These are phyloP conservation scores for Linnemannia schmuckeri DNA, from an alignment of 192 early-diverging fungal species.

Conservation along the genomic window DNA sequence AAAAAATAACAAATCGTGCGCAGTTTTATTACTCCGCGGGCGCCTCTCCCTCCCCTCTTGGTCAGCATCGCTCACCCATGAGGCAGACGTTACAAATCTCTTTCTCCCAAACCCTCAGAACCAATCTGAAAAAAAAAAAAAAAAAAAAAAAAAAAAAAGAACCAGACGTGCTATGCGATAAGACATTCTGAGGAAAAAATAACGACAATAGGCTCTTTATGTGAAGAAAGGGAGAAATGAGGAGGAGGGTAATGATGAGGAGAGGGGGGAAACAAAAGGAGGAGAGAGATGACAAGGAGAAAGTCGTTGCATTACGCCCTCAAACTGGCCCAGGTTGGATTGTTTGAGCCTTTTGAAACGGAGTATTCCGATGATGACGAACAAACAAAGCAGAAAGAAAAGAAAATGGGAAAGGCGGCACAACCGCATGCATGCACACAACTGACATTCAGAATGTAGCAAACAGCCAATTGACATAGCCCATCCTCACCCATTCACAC, in stretches of 20 bases:
- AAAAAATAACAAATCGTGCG: slow-evolving; percentile 6
- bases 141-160: neutral
- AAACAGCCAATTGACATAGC: too few relatives aligned
- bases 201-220: neutral
- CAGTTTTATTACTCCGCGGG: neutral
- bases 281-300: too few relatives aligned
- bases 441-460: too few relatives aligned
- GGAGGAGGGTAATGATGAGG: too few relatives aligned
- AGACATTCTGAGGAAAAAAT: neutral
- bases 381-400: neutral
- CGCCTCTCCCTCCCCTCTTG: neutral
- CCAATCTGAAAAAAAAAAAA: neutral
- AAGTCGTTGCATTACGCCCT: too few relatives aligned
- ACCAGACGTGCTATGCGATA: neutral
- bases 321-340: too few relatives aligned
- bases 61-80: neutral
- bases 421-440: too few relatives aligned
- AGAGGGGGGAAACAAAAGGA: too few relatives aligned
- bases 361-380: too few relatives aligned
- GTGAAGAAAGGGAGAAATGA: neutral
- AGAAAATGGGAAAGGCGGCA: too few relatives aligned
- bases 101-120: neutral
- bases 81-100: neutral
- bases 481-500: too few relatives aligned
- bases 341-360: too few relatives aligned